Conservation (phyloP, 352 stramenopile species). For the Phytopythium ostracodes region DNA sequence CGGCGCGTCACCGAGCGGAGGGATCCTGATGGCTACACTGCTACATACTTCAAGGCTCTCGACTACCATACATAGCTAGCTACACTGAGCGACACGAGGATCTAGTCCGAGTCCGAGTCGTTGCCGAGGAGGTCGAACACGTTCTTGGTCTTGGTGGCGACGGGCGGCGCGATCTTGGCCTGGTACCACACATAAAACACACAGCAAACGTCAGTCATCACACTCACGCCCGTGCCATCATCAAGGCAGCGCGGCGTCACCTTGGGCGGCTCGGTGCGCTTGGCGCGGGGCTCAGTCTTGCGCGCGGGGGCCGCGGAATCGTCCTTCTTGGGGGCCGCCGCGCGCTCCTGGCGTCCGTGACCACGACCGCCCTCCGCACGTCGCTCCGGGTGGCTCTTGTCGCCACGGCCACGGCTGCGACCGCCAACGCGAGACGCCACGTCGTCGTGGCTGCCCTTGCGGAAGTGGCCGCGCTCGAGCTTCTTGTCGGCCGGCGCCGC, state of each 20-base stretch:
- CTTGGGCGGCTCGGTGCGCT: slow-evolving; percentile 43
- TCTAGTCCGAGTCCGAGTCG: slow-evolving; percentile 76
- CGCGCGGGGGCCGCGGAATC: slow-evolving; percentile 15
- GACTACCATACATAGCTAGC: not conserved
- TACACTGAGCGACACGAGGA: not conserved
- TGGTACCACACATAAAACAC: slow-evolving; percentile 3
- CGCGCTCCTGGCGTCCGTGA: slow-evolving; percentile 24
- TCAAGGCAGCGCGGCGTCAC: slow-evolving; percentile 4
- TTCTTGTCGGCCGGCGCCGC: slow-evolving; percentile 7
- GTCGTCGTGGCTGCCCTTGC: slow-evolving; percentile 31
- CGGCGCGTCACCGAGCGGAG: not conserved
- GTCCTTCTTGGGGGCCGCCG: slow-evolving; percentile 17
- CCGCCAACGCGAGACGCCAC: slow-evolving; percentile 19
- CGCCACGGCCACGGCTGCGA: slow-evolving; percentile 35
- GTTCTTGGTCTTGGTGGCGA: slow-evolving; percentile 67
- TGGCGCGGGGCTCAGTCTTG: slow-evolving; percentile 46
- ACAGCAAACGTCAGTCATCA: not conserved
- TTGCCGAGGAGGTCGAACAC: slow-evolving; percentile 43
- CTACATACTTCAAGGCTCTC: not conserved
- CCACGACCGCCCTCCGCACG: slow-evolving; percentile 31
- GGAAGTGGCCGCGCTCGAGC: slow-evolving; percentile 11
- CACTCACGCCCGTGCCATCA: not conserved
- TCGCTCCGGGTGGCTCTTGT: slow-evolving; percentile 12
- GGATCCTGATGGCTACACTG: slow-evolving; percentile 3
- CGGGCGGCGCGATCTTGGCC: slow-evolving; percentile 41